Conservation (phyloP, 495 filamentous ascomycete species). For the Xylaria acuta region DNA sequence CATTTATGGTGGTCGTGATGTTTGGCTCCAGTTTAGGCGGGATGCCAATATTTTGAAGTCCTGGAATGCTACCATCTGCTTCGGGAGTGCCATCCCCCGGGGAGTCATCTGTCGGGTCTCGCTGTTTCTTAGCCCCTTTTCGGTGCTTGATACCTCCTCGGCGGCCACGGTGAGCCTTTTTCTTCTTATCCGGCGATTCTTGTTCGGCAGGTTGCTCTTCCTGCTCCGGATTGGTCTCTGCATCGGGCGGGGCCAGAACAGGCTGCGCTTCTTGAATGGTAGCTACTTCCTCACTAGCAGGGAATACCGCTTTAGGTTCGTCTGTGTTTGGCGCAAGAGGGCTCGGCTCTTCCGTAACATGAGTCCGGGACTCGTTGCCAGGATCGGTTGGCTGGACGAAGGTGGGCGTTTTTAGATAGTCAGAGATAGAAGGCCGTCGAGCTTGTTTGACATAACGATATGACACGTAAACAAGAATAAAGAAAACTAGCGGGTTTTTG, state of each 20-base stretch:
- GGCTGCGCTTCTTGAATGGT: constrained; percentile 6
- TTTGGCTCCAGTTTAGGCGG: constrained; percentile 64
- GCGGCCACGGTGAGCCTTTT: constrained; percentile 80
- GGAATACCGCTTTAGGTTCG: constrained; percentile 36
- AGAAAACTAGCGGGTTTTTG: constrained; percentile 54
- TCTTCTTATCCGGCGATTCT: constrained; percentile 62
- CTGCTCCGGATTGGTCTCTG: constrained; percentile 47
- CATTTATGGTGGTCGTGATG: constrained; percentile 54
- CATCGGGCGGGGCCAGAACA: constrained; percentile 28
- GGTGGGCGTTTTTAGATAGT: constrained; percentile 31
- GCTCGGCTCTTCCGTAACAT: not conserved
- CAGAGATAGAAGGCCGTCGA: constrained; percentile 32
- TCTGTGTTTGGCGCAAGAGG: not conserved
- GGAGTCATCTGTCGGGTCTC: constrained; percentile 47
- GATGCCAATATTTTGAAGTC: constrained; percentile 48
- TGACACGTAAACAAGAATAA: constrained; percentile 43
- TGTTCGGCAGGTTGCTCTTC: constrained; percentile 42
- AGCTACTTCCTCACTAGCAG: not conserved
- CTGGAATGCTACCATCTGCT: constrained; percentile 39
- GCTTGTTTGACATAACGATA: constrained; percentile 46
- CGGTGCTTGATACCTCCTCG: constrained; percentile 80
- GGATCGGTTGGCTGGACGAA: constrained; percentile 33
- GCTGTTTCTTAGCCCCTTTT: constrained; percentile 56
- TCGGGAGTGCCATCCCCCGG: constrained; percentile 42
- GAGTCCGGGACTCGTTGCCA: not conserved